A percentile compares a stretch with the other conserved stretches of the same genome.
phyloP scores from a whole-genome alignment of 2,329 filamentous ascomycete genomes.

The Mycosphaerella sp. region DNA sequence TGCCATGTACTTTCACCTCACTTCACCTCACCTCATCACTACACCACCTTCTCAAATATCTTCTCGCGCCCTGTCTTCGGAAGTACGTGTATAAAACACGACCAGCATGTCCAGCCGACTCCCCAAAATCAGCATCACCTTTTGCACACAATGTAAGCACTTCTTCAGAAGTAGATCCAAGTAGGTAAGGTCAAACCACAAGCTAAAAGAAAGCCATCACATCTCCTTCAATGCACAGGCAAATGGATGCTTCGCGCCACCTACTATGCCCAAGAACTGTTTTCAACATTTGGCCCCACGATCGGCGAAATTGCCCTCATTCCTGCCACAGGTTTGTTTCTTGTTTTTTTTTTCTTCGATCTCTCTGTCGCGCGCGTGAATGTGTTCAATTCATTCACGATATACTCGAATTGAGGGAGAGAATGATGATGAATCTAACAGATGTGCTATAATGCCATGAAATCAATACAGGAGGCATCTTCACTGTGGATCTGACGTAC shows the following conservation, averaged over 20 bases:
- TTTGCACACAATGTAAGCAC: constrained; percentile 67
- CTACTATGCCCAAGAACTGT: constrained; percentile 87
- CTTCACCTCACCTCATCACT: too few species aligned
- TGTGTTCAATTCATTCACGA: too few species aligned
- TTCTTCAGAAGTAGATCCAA: background rate
- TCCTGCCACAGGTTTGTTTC: constrained; percentile 60
- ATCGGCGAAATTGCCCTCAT: constrained; percentile 85
- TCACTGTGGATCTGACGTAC: constrained; percentile 61
- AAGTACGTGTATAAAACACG: background rate
- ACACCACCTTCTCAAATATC: background rate
- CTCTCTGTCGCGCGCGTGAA: too few species aligned
- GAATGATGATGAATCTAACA: background rate
- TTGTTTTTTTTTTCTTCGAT: background rate
- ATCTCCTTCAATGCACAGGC: constrained; percentile 19
- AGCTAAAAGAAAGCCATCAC: too few species aligned
- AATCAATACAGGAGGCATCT: constrained; percentile 51
- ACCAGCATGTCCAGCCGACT: constrained; percentile 32
- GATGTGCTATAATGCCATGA: background rate
- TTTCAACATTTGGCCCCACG: constrained; percentile 79
- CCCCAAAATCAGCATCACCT: constrained; percentile 78
- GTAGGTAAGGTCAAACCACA: constrained; percentile 44
- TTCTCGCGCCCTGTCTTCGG: background rate
- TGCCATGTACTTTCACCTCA: too few species aligned
- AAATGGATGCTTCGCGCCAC: constrained; percentile 32
- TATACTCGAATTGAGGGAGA: too few species aligned